Percentiles rank a stretch among this genome's conserved stretches.
Conservation (phyloP, 441 rosid genomes). For the Breynia disticha region DNA sequence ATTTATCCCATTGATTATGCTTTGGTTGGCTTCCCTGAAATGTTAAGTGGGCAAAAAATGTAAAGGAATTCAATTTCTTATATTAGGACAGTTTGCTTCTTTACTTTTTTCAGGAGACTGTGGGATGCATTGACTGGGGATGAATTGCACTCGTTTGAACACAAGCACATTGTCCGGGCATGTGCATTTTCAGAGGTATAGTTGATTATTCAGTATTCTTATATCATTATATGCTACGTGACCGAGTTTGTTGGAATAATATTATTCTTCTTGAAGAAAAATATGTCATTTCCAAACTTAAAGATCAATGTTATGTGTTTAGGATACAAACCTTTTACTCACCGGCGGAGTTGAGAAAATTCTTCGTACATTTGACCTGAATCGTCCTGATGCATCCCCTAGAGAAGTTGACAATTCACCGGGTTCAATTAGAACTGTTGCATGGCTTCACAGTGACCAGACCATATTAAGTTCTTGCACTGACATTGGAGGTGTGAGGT, state of each 20-base stretch:
- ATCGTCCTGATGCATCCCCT: slow-evolving; percentile 71
- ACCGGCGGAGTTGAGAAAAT: slow-evolving; percentile 94
- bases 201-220: slow-evolving; percentile 3
- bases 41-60: background rate
- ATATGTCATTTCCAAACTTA: background rate
- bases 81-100: background rate
- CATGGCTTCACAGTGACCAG: slow-evolving; percentile 94
- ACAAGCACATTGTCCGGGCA: slow-evolving; percentile 93
- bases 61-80: background rate
- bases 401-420: slow-evolving; percentile 72
- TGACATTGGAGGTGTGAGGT: slow-evolving; percentile 90
- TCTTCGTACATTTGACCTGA: slow-evolving; percentile 75
- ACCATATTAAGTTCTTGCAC: slow-evolving; percentile 82
- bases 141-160: slow-evolving; percentile 88
- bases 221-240: background rate
- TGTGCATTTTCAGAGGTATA: slow-evolving; percentile 86
- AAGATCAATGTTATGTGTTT: background rate
- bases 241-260: background rate
- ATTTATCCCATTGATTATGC: no score
- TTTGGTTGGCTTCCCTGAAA: background rate
- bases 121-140: slow-evolving; percentile 98
- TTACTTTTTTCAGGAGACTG: slow-evolving; percentile 51
- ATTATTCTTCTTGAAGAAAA: background rate
- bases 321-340: slow-evolving; percentile 79
- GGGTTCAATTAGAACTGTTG: slow-evolving; percentile 77